Evolutionary conservation across 1,284 basidiomycete genomes (phyloP), one percentile per base, ranked within the genome.

Genomic region (Cryptococcus depauperatus): DNA sequence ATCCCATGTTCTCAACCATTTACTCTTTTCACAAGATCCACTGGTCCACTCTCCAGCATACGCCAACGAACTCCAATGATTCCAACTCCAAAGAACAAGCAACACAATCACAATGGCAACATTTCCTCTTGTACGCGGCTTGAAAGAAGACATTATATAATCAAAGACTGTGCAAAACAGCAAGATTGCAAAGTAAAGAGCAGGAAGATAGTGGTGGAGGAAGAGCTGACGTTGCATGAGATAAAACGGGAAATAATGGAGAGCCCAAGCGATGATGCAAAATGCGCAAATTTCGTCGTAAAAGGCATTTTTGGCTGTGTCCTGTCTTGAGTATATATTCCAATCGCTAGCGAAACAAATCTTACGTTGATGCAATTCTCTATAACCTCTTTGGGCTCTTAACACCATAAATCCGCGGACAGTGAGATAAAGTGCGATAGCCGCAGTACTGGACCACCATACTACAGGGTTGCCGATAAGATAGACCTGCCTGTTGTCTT

Each of bases 211-310:
- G 71, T 99, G 93, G 69, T 99, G 93, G 32, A 99, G 76, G 77
- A 96, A 96, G 27, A 93, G 77, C 66, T 99, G 95, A 44, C 95
- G 86, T 62, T 79, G 84, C 90, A 99, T 96, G 28, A 96, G 77
- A 82, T 87, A 98, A 79, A 98, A 99, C 10, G 95, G 95, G 63
- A 88, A 75, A 74, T 96, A 99, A 72, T 99, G 95, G 52, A 85
- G 87, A 6, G 80, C 83, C 95, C 95, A 99, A 41, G 87, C 90
- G n/a, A 86, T 69, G 69, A 89, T 83, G 43, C 97, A 79, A 79
- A 97, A 96, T 1, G 84, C 84, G 52, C 86, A 90, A 1, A 92
- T 76, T 33, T 81, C 74, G 71, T 97, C 91, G 71, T 98, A 98
- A 69, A 91, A 92, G 35, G 85, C 81, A 27, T 93, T 79, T 63